Evolutionary conservation across 176 grass and related monocot genomes (phyloP).

Genomic region (Oropetium thomaeum): DNA sequence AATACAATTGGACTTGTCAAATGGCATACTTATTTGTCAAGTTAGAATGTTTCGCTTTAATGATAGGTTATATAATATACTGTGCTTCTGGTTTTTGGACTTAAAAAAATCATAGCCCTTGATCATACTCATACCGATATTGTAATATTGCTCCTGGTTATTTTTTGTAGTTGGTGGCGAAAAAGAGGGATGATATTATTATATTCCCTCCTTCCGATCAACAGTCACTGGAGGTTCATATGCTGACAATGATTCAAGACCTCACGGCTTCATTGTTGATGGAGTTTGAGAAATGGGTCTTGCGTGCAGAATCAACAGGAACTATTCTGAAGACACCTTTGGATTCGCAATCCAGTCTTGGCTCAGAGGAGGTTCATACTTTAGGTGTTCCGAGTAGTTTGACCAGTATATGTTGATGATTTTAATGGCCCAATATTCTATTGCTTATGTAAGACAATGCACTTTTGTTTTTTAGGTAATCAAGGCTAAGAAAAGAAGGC

Average conservation of each 20-base stretch:
- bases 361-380: constrained; percentile 98
- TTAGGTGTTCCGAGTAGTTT: constrained; percentile 86
- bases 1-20: not conserved
- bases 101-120: constrained; percentile 4
- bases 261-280: constrained; percentile 90
- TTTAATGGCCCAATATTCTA: constrained; percentile 26
- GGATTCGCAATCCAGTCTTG: constrained; percentile 97
- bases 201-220: constrained; percentile 80
- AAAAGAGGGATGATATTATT: constrained; percentile 86
- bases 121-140: not conserved
- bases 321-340: constrained; percentile 99
- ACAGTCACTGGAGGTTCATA: constrained; percentile 86
- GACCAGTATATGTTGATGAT: constrained; percentile 41
- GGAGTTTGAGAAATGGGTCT: constrained; percentile 99
- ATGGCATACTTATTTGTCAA: not conserved
- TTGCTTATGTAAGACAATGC: constrained; percentile 36
- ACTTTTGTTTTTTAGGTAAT: constrained; percentile 65
- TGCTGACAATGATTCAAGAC: constrained; percentile 98
- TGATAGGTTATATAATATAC: not conserved
- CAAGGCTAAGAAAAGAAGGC: constrained; percentile 95
- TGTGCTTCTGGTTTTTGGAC: not conserved
- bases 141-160: constrained; percentile 14
- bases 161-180: constrained; percentile 53
- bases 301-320: constrained; percentile 91
- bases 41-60: constrained; percentile 1